A percentile compares a stretch with the other conserved stretches of the same genome.
phyloP scores from a whole-genome alignment of 306 rosid genomes.

The Heteromeles arbutifolia region DNA sequence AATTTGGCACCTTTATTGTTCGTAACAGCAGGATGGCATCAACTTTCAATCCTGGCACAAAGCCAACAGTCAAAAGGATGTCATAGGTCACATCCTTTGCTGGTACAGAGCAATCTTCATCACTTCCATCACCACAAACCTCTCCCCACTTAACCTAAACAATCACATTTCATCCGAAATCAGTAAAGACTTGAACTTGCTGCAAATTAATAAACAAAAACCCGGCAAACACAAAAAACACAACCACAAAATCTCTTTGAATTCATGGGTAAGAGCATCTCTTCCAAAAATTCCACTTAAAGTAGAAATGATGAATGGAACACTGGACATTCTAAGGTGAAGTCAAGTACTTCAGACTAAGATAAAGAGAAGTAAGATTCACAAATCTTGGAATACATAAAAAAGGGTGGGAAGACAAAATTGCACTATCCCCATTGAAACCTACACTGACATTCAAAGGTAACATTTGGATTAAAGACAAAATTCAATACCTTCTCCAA shows the following conservation, averaged over 20 bases:
- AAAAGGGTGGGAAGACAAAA: not conserved
- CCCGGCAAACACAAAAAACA: not conserved
- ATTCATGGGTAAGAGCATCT: slow-evolving; percentile 47
- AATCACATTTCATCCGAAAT: not conserved
- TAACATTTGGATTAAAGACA: too few relatives aligned
- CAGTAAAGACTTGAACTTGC: not conserved
- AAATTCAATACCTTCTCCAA: too few relatives aligned
- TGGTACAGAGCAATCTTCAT: slow-evolving; percentile 5
- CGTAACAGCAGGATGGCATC: slow-evolving; percentile 50
- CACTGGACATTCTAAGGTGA: too few relatives aligned
- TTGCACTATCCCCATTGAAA: not conserved
- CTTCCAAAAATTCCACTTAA: slow-evolving; percentile 56
- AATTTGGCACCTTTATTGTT: slow-evolving; percentile 23
- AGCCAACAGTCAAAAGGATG: slow-evolving; percentile 57
- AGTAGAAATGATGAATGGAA: slow-evolving; percentile 44
- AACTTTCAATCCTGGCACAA: slow-evolving; percentile 63
- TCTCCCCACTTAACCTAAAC: slow-evolving; percentile 34
- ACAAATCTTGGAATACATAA: not conserved
- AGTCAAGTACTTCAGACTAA: too few relatives aligned
- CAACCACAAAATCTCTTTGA: slow-evolving; percentile 45
- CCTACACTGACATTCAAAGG: not conserved
- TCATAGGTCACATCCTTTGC: slow-evolving; percentile 31
- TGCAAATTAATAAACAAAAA: not conserved
- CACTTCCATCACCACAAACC: slow-evolving; percentile 11
- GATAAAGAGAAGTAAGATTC: too few relatives aligned